Evolutionary conservation across 345 rosid species (phyloP).

Genomic region (Syzygium oleosum): DNA sequence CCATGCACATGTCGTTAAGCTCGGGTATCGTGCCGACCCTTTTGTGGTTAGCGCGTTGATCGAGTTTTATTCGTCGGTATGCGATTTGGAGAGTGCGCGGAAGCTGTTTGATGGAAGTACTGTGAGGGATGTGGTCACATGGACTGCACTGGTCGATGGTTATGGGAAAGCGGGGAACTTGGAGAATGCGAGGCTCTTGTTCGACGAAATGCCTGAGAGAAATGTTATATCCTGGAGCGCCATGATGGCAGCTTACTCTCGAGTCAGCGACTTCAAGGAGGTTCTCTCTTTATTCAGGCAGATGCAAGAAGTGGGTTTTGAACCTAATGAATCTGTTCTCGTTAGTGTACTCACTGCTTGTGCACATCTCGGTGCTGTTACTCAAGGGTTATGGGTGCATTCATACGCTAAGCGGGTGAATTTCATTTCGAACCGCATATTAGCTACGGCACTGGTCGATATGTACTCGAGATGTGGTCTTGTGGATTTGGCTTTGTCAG

Average conservation of each 20-base stretch:
- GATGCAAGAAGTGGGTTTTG: too few species aligned
- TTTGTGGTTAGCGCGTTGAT: slow-evolving; percentile 25
- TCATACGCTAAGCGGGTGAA: too few species aligned
- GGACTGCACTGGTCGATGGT: slow-evolving; percentile 23
- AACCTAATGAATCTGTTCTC: too few species aligned
- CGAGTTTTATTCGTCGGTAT: slow-evolving; percentile 12
- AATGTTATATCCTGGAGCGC: slow-evolving; percentile 27
- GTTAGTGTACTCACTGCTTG: too few species aligned
- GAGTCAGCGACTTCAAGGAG: slow-evolving; percentile 18
- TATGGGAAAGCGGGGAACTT: slow-evolving; percentile 15
- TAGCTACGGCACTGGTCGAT: too few species aligned
- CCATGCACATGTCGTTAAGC: slow-evolving; percentile 23
- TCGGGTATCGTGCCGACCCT: slow-evolving; percentile 16
- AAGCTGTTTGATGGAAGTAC: slow-evolving; percentile 15
- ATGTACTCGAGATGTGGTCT: too few species aligned
- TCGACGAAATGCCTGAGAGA: slow-evolving; percentile 26
- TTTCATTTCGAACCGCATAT: too few species aligned
- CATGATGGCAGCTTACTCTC: slow-evolving; percentile 29
- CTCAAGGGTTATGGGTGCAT: too few species aligned
- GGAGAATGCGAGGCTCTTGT: slow-evolving; percentile 16
- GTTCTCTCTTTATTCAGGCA: slow-evolving; percentile 23
- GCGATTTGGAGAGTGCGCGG: slow-evolving; percentile 12
- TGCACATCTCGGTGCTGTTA: too few species aligned
- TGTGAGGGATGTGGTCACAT: slow-evolving; percentile 19
- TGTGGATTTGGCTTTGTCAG: slow-evolving; percentile 11